Evolutionary conservation across 192 early-diverging fungal species (phyloP).

Genomic region (Entomortierella lignicola): DNA sequence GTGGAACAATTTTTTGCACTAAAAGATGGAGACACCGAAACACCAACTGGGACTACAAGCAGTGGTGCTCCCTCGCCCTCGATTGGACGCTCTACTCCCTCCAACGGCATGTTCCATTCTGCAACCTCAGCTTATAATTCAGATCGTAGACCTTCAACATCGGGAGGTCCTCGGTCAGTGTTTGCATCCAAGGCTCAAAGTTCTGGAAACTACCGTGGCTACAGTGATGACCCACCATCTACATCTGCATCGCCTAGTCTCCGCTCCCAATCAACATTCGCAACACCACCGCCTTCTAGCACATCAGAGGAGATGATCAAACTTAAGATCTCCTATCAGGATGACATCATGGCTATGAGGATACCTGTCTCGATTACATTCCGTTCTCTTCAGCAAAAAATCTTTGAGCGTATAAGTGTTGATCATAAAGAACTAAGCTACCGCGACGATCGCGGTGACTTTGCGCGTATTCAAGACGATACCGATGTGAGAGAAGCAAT

Average conservation of each 20-base stretch:
- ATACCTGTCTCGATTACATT: conserved; percentile 69
- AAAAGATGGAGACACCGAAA: conserved; percentile 68
- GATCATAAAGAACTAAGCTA: conserved; percentile 28
- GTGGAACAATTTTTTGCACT: conserved; percentile 66
- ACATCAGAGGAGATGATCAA: conserved; percentile 62
- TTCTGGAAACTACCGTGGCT: conserved; percentile 13
- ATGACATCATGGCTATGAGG: conserved; percentile 80
- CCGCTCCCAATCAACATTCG: conserved; percentile 44
- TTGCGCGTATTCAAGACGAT: conserved; percentile 49
- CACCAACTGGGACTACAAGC: conserved; percentile 13
- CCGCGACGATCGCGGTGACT: conserved; percentile 44
- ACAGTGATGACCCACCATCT: conserved; percentile 29
- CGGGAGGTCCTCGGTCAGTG: conserved; percentile 25
- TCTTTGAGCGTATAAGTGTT: conserved; percentile 64
- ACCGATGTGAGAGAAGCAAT: conserved; percentile 59
- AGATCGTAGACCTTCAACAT: conserved; percentile 48
- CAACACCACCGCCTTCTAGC: background rate
- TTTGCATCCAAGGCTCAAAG: conserved; percentile 22
- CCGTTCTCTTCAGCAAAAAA: conserved; percentile 65
- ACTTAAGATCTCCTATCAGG: conserved; percentile 76
- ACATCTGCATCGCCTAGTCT: conserved; percentile 35
- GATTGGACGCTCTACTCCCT: conserved; percentile 38
- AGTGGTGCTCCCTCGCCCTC: conserved; percentile 14
- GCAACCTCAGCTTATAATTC: background rate
- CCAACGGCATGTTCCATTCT: conserved; percentile 37